phyloP scores from a whole-genome alignment of 257 asterid species.

The Orobanche coerulescens region DNA sequence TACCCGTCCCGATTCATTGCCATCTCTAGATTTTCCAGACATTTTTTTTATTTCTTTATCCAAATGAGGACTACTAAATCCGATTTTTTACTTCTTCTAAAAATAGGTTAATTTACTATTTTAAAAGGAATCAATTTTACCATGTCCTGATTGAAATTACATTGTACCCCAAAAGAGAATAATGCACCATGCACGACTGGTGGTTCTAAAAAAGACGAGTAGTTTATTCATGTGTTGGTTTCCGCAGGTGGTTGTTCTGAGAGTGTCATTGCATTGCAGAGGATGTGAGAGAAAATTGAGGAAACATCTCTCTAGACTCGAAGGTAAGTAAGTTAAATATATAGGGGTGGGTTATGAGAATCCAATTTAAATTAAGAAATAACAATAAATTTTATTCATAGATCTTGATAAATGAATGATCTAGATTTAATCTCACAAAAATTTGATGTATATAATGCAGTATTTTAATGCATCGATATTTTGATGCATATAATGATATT shows the following conservation, averaged over 20 bases:
- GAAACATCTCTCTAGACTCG: slow-evolving; percentile 77
- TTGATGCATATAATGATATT: too few relatives aligned
- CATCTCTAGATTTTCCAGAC: too few relatives aligned
- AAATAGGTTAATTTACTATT: neutral
- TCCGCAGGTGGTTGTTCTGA: slow-evolving; percentile 60
- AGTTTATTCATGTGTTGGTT: neutral
- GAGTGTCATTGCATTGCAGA: slow-evolving; percentile 80
- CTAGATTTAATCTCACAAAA: neutral
- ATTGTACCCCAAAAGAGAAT: neutral
- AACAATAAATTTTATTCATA: too few relatives aligned
- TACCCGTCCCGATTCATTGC: too few relatives aligned
- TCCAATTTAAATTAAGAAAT: too few relatives aligned
- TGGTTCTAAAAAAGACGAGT: neutral
- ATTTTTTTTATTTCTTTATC: too few relatives aligned
- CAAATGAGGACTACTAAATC: too few relatives aligned
- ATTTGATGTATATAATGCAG: neutral
- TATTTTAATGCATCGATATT: too few relatives aligned
- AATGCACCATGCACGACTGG: neutral
- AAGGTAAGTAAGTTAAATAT: slow-evolving; percentile 34
- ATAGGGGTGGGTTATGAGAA: too few relatives aligned
- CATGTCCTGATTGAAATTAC: neutral
- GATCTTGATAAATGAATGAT: too few relatives aligned
- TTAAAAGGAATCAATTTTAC: neutral
- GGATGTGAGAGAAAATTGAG: slow-evolving; percentile 85
- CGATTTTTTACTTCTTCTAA: too few relatives aligned